Evolutionary conservation across 805 yeast species (phyloP), one percentile per base, ranked within the genome.

Genomic region (Kregervanrija delftensis): DNA sequence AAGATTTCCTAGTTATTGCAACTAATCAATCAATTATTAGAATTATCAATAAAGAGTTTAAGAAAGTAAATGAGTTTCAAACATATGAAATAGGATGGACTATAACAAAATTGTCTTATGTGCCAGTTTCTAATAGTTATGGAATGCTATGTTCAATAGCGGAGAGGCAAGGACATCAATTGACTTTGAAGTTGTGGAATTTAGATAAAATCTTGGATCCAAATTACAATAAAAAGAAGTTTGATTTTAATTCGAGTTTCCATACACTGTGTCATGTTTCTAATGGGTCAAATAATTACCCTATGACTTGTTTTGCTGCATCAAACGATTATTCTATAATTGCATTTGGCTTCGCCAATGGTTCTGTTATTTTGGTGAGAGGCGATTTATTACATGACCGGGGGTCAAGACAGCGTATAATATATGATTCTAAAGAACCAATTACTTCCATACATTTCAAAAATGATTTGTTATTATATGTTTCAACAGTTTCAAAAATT

Each of bases 311-410:
- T 31, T 74, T 85, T 49, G 71, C 74, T 12, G 64, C 73, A 41
- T 73, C 80, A 12, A 52, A 61, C 1, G 80, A 76, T 47, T 74
- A 82, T 48, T 72, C 86, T 3, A 76, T 86, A 32, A 60, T 84
- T 5, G 90, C 85, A 0, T 65, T 86, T 39, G 96, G 96, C 0
- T 86, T 79, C 54, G 83, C 90, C 11, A 83, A 89, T 60, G 99
- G 99, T 2, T 72, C 79, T 15, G 88, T 90, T 2, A 68, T 90
- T 2, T 66, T 90, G 6, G 77, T 90, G 0, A 67, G 98, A 49
- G 99, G 99, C 8, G 98, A 93, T 61, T 62, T 93, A 31, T 52
- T 87, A 6, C 78, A 89, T 53, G 99, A 93, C 58, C 69, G 96
- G 47, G 98, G 98, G 0, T 80, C 96, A 9, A 77, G 93, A 51